phyloP scores from a whole-genome alignment of 495 filamentous ascomycete genomes.

The Hypoxylon subgilvum region DNA sequence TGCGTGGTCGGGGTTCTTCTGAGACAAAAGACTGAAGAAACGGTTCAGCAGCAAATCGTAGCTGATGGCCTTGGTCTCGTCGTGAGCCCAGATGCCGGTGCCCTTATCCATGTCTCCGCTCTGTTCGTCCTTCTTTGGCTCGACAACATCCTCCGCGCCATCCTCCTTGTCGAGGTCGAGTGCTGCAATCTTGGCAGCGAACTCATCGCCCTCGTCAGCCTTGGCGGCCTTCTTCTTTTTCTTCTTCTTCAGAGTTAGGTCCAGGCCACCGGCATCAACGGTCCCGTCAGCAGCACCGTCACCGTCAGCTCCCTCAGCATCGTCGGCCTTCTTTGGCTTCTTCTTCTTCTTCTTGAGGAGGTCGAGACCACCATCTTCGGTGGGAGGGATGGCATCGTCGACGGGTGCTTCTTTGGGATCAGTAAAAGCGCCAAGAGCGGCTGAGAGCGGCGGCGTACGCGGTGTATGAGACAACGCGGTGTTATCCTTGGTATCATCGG shows the following conservation, averaged over 20 bases:
- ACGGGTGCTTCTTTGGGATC: constrained; percentile 47
- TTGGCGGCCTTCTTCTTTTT: constrained; percentile 91
- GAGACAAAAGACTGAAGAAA: constrained; percentile 90
- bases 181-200: constrained; percentile 65
- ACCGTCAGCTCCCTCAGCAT: constrained; percentile 60
- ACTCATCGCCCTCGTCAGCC: constrained; percentile 62
- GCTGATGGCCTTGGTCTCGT: constrained; percentile 73
- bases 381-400: constrained; percentile 62
- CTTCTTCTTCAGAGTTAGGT: constrained; percentile 88
- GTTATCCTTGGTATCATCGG: constrained; percentile 70
- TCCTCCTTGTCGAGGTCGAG: constrained; percentile 85
- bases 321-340: constrained; percentile 72
- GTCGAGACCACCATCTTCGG: constrained; percentile 53
- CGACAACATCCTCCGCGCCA: constrained; percentile 60
- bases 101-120: constrained; percentile 84
- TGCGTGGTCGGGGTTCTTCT: constrained; percentile 92
- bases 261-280: constrained; percentile 62
- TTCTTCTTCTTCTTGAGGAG: constrained; percentile 78
- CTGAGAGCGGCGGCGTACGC: constrained; percentile 63
- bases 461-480: constrained; percentile 72
- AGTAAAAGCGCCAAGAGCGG: constrained; percentile 58
- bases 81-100: constrained; percentile 92
- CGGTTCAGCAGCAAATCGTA: constrained; percentile 84
- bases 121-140: constrained; percentile 56
- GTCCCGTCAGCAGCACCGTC: constrained; percentile 56